Percentiles rank a stretch among this genome's conserved stretches.
These are phyloP conservation scores for Suillus spraguei DNA, from an alignment of 768 basidiomycete species.

Conservation along the genomic window DNA sequence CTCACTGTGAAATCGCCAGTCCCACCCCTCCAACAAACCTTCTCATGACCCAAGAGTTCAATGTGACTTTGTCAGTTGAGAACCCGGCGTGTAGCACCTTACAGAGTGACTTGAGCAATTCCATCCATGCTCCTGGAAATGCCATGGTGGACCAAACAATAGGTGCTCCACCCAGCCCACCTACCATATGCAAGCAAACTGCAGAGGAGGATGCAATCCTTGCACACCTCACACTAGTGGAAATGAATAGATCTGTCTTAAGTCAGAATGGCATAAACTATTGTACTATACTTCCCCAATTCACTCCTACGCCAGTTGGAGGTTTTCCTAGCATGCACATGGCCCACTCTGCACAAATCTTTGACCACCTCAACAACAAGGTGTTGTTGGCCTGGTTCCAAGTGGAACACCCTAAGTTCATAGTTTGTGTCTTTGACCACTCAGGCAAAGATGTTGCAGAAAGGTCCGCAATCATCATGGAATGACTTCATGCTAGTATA, in stretches of 20 bases:
- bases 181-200: background rate
- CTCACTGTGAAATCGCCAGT: rapidly evolving
- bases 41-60: background rate
- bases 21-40: background rate
- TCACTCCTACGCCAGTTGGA: background rate
- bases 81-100: no score
- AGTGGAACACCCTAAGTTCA: background rate
- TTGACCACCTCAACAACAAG: background rate
- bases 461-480: background rate
- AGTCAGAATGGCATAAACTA: background rate
- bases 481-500: background rate
- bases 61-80: rapidly evolving
- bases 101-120: background rate
- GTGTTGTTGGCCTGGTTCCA: background rate
- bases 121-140: background rate
- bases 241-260: background rate
- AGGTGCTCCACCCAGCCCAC: background rate
- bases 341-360: background rate
- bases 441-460: background rate
- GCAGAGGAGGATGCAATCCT: background rate
- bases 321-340: background rate
- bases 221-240: background rate
- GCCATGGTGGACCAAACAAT: background rate
- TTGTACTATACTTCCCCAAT: background rate
- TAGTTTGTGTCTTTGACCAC: background rate